Conservation (phyloP, 2,329 filamentous ascomycete species). For the Ilyonectria robusta region DNA sequence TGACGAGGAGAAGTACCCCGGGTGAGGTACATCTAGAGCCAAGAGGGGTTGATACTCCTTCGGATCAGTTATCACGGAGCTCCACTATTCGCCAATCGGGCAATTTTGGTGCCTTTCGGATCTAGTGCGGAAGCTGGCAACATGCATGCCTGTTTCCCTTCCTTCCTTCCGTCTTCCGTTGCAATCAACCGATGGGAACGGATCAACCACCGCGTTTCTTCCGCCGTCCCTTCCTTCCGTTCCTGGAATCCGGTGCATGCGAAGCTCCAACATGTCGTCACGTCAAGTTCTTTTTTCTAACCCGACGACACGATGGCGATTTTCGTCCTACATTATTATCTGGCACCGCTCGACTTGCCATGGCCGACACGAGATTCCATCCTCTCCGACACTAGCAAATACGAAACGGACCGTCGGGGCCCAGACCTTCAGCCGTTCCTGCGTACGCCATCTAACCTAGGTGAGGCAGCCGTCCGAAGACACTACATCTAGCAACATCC, state of each 20-base stretch:
- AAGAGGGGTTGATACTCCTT: neutral
- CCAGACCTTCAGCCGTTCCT: neutral
- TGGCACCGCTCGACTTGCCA: neutral
- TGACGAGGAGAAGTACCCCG: neutral
- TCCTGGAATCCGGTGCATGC: neutral
- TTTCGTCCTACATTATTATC: neutral
- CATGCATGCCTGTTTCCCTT: slow-evolving; percentile 27
- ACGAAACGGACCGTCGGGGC: neutral
- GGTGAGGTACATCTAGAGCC: neutral
- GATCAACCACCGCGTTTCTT: slow-evolving; percentile 18
- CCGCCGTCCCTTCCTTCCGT: slow-evolving; percentile 10
- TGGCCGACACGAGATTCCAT: neutral
- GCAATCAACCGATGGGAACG: slow-evolving; percentile 10
- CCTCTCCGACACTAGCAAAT: neutral
- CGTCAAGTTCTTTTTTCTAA: neutral
- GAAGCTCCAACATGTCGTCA: neutral
- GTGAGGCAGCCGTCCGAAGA: neutral
- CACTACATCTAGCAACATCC: neutral
- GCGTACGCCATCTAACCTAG: neutral
- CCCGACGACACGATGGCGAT: neutral
- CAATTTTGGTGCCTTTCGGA: slow-evolving; percentile 27
- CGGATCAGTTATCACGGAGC: slow-evolving; percentile 17
- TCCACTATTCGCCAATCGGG: slow-evolving; percentile 37
- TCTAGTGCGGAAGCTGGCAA: slow-evolving; percentile 23
- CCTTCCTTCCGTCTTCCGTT: slow-evolving; percentile 35